These are phyloP conservation scores for Straminergon stramineum DNA, from an alignment of 225 moss, liverwort and hornwort genomes.

Conservation along the genomic window DNA sequence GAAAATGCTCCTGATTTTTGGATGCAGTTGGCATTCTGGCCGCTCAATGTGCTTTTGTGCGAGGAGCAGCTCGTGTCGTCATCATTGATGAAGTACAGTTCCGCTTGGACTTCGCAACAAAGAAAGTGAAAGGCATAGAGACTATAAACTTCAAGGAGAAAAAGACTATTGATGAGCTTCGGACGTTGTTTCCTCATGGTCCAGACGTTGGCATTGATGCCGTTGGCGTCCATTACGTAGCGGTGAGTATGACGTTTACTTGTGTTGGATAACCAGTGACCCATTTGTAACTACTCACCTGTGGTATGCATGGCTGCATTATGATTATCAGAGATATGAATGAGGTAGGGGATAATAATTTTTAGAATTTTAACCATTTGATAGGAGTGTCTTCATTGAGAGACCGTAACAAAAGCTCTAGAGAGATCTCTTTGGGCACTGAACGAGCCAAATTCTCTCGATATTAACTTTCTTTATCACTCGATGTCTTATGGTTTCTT, in stretches of 20 bases:
- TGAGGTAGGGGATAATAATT: neutral
- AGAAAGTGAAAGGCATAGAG: constrained; percentile 36
- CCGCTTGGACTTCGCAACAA: constrained; percentile 49
- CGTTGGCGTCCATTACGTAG: constrained; percentile 69
- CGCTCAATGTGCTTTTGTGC: constrained; percentile 54
- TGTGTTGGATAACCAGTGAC: neutral
- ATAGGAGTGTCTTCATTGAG: neutral
- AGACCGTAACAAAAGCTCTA: neutral
- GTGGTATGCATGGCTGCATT: neutral
- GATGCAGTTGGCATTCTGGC: constrained; percentile 58
- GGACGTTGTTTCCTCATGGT: constrained; percentile 48
- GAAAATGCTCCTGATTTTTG: neutral
- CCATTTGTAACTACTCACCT: neutral
- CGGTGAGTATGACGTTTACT: constrained; percentile 1
- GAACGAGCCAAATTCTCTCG: neutral
- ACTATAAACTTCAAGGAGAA: constrained; percentile 58
- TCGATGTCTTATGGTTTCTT: neutral
- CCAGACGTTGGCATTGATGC: constrained; percentile 72
- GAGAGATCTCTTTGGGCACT: neutral
- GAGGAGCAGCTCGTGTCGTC: constrained; percentile 68
- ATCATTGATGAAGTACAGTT: constrained; percentile 51
- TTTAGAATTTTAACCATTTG: neutral
- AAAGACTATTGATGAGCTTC: constrained; percentile 35
- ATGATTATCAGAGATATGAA: neutral
- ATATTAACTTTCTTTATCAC: neutral